Evolutionary conservation across 208 protist genomes (phyloP).

Genomic region (Novymonas esmeraldas): DNA sequence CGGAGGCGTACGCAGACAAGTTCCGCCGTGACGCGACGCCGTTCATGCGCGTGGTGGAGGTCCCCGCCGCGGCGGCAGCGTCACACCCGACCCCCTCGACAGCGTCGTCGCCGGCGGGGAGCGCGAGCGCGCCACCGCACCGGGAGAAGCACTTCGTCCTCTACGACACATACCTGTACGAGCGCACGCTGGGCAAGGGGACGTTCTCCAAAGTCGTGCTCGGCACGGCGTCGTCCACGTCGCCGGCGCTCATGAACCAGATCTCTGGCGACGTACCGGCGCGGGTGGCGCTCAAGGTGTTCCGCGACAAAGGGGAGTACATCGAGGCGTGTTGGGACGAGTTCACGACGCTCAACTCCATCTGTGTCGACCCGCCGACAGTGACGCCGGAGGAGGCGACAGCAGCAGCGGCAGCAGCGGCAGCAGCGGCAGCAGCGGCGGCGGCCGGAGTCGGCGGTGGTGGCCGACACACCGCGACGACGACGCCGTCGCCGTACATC

Average conservation of each 20-base stretch:
- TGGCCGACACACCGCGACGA: conserved; percentile 15
- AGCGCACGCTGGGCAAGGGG: conserved; percentile 69
- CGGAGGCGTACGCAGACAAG: conserved; percentile 47
- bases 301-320: conserved; percentile 73
- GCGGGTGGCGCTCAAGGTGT: conserved; percentile 75
- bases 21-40: conserved; percentile 47
- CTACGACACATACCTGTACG: conserved; percentile 68
- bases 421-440: neutral
- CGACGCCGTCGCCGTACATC: conserved; percentile 24
- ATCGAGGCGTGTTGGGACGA: conserved; percentile 79
- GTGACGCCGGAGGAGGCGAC: conserved; percentile 12
- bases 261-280: conserved; percentile 26
- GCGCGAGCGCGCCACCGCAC: neutral
- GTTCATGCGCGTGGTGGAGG: conserved; percentile 47
- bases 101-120: conserved; percentile 9
- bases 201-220: conserved; percentile 87
- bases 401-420: conserved; percentile 9
- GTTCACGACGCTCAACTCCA: conserved; percentile 48
- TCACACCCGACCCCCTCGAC: neutral
- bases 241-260: conserved; percentile 12
- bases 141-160: conserved; percentile 47
- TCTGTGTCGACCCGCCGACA: conserved; percentile 23
- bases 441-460: no score
- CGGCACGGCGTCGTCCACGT: conserved; percentile 26
- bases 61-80: neutral